Evolutionary conservation across 345 rosid genomes (phyloP).

Genomic region (Balakata baccata): DNA sequence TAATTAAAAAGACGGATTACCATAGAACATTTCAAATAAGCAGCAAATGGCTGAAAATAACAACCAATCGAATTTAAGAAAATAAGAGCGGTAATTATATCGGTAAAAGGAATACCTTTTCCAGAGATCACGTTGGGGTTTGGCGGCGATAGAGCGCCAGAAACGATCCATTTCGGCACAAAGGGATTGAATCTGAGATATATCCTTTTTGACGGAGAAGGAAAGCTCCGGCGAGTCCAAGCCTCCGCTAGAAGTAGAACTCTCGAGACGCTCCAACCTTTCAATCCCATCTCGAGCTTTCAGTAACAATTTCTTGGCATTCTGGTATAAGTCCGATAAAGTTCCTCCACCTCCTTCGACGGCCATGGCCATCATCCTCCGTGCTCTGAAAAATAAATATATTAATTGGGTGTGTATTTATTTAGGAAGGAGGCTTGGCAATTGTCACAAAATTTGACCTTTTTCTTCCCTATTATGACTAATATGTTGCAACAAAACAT

Average conservation of each 20-base stretch:
- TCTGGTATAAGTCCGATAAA: constrained; percentile 62
- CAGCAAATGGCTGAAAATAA: background rate
- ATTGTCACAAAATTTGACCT: background rate
- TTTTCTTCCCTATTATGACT: too few relatives aligned
- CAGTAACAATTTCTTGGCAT: constrained; percentile 52
- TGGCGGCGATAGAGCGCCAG: constrained; percentile 74
- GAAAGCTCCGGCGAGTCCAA: constrained; percentile 76
- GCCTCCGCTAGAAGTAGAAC: constrained; percentile 48
- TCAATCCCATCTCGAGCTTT: constrained; percentile 82
- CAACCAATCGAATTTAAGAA: too few relatives aligned
- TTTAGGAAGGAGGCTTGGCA: too few relatives aligned
- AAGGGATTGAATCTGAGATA: constrained; percentile 66
- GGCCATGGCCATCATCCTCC: constrained; percentile 17
- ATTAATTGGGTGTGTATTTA: too few relatives aligned
- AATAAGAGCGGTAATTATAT: too few relatives aligned
- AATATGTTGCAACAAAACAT: too few relatives aligned
- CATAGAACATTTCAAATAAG: background rate
- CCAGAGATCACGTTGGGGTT: constrained; percentile 97
- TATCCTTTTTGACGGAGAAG: constrained; percentile 62
- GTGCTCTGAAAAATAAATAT: too few relatives aligned
- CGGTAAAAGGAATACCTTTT: constrained; percentile 40
- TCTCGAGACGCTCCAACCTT: constrained; percentile 71
- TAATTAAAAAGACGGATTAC: background rate
- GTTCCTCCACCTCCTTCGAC: constrained; percentile 72
- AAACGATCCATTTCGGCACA: constrained; percentile 78